Base-by-base conservation (phyloP, 257 asterid genomes). In the Jacaranda copaia region DNA sequence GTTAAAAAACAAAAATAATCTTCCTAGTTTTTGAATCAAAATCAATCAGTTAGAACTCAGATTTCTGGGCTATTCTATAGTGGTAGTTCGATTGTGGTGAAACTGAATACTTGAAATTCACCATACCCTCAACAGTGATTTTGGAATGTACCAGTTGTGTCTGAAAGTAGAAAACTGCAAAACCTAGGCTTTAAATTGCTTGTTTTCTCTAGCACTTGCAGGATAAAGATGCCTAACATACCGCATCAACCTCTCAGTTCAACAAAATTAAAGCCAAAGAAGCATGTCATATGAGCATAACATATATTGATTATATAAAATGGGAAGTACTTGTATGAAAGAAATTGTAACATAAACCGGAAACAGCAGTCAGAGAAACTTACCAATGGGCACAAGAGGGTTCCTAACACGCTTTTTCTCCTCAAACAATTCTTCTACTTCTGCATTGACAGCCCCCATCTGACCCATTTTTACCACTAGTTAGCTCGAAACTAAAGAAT, bases 381-480 rank as follows among this genome's bases (percentile, higher is more conserved):
- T 87, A 91, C 97, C 93, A 20, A 88, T 73, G 0, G 96, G 96
- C 19, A 88, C 96, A 61, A 88, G 81, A 43, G 92, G 97, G 68
- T 91, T 91, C 53, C 85, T 88, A 72, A 79, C 85, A 25, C 94
- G 88, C 80, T 85, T 86, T 55, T 83, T 85, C 69, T 82, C 89
- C 82, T 77, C 78, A 71, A 89, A 86, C 71, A 88, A 68, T 12
- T 81, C 83, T 73, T 89, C 92, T 65, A 87, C 70, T 75, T 89
- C 93, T 14, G 88, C 39, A 77, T 85, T 80, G 62, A 74, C 77
- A 51, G 83, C 69, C 48, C 84, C 97, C 93, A 88, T 89, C 81
- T 84, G 79, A 39, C 80, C 77, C 77, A 79, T n/a, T 76, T 55
- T 57, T 35, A 77, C 42, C 61, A n/a, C 12, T 40, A 62, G 46